These are phyloP conservation scores for Silene coronaria DNA, from an alignment of 179 eudicot genomes.

Conservation along the genomic window DNA sequence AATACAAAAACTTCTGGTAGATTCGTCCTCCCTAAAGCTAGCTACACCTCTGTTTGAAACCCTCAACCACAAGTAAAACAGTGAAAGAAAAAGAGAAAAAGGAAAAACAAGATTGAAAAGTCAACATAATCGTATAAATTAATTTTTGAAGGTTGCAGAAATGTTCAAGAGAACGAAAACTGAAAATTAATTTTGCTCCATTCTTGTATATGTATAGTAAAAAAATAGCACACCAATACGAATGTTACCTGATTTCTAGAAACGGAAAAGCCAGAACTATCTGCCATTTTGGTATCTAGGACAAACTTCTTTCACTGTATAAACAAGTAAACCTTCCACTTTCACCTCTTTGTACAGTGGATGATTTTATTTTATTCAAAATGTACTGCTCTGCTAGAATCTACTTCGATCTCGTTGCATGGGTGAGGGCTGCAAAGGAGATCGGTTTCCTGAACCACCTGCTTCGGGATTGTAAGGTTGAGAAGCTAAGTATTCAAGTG, in stretches of 20 bases:
- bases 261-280: conserved; percentile 12
- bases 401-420: conserved; percentile 28
- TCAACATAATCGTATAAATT: too few species aligned
- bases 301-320: conserved; percentile 21
- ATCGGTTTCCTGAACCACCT: conserved; percentile 19
- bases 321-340: conserved; percentile 14
- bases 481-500: conserved; percentile 48
- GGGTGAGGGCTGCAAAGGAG: conserved; percentile 25
- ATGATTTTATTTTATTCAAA: conserved; percentile 2
- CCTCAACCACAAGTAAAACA: not conserved
- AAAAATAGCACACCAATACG: not conserved
- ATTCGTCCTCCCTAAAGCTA: too few species aligned
- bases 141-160: not conserved
- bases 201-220: too few species aligned
- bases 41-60: too few species aligned
- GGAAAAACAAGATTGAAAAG: too few species aligned
- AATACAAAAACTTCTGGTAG: too few species aligned
- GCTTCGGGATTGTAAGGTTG: conserved; percentile 35
- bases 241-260: conserved; percentile 24
- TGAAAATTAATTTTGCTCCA: not conserved
- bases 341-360: conserved; percentile 25
- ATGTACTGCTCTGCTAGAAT: conserved; percentile 20
- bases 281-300: conserved; percentile 9
- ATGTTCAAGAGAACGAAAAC: not conserved
- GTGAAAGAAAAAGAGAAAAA: too few species aligned